Conservation (phyloP, 169 alveolate genomes). For the Theileria orientalis region DNA sequence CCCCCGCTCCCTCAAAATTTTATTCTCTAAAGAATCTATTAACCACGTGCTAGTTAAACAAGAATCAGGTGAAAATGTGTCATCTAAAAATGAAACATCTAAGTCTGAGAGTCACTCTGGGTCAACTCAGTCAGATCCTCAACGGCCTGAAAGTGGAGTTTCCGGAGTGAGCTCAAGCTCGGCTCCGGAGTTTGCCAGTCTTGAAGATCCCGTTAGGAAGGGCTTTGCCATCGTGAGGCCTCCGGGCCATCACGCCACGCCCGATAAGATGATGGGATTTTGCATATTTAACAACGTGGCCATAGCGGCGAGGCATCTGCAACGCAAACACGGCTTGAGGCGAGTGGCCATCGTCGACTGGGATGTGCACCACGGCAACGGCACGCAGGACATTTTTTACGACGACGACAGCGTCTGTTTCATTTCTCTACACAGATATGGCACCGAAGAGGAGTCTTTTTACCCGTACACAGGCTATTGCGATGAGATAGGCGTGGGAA, state of each 20-base stretch:
- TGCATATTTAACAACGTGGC: slow-evolving; percentile 91
- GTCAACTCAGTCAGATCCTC: neutral
- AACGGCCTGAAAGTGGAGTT: neutral
- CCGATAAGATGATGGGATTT: slow-evolving; percentile 81
- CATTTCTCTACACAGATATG: slow-evolving; percentile 72
- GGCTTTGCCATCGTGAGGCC: slow-evolving; percentile 78
- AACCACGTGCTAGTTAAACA: neutral
- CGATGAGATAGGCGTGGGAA: slow-evolving; percentile 61
- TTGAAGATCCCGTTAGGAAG: slow-evolving; percentile 41
- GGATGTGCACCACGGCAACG: slow-evolving; percentile 96
- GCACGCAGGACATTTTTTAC: slow-evolving; percentile 89
- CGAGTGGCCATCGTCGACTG: slow-evolving; percentile 91
- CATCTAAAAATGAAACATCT: neutral
- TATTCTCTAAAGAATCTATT: neutral
- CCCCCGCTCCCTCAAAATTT: neutral
- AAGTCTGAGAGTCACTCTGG: neutral
- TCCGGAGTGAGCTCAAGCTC: neutral
- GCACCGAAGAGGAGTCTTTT: slow-evolving; percentile 71
- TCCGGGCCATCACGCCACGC: slow-evolving; percentile 78
- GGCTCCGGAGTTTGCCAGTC: no score
- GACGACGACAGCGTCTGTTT: slow-evolving; percentile 62
- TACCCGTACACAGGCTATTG: slow-evolving; percentile 86
- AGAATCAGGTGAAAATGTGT: slow-evolving; percentile 3
- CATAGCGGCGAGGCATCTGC: slow-evolving; percentile 88
- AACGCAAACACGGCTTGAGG: slow-evolving; percentile 76